Evolutionary conservation across 2,329 filamentous ascomycete species (phyloP), one percentile per base, ranked within the genome.

Genomic region (Lojkania enalia): DNA sequence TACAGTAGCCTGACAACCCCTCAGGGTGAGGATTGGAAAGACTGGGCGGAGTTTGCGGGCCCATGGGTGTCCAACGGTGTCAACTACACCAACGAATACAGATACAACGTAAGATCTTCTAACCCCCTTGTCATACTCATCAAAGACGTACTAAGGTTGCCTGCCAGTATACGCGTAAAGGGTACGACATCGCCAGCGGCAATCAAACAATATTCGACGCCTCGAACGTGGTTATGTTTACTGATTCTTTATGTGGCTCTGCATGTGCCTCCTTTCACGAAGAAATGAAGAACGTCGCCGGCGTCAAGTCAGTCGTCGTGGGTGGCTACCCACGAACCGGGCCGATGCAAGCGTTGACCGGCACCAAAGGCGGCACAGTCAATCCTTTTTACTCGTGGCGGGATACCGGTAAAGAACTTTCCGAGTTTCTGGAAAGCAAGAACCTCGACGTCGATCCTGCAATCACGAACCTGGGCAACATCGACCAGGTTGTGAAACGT

Each of bases 331-430:
- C 83, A 0, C 60, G 67, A 12, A 61, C 72, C 1, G 64, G 60
- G 3, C 74, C 77, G 1, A 85, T 86, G 70, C 82, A 86, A 69
- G 77, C 75, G 3, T 73, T 85, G 19, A 80, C 82, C 4, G 84
- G 83, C 18, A 76, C 79, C 32, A 81, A 84, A 55, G 84, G 83
- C 20, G 63, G 67, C 2, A 66, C 69, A 54, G 60, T 65, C 30
- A 51, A 55, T 18, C 51, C 57, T 12, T 39, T 64, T 14, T 32
- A 40, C 21, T 21, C 33, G 4, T 56, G 62, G 38, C 49, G 56
- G 14, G 15, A 40, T 2, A 55, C 43, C 36, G 62, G 57, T n/a
- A 21, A 42, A 9, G 18, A 20, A 6, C 39, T 56, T 2, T 46
- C 61, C 18, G 55, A 63, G 42, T 29, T 55, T 7, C 52, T 55